Conservation (phyloP, 1,284 basidiomycete species). For the Leccinum fallax region DNA sequence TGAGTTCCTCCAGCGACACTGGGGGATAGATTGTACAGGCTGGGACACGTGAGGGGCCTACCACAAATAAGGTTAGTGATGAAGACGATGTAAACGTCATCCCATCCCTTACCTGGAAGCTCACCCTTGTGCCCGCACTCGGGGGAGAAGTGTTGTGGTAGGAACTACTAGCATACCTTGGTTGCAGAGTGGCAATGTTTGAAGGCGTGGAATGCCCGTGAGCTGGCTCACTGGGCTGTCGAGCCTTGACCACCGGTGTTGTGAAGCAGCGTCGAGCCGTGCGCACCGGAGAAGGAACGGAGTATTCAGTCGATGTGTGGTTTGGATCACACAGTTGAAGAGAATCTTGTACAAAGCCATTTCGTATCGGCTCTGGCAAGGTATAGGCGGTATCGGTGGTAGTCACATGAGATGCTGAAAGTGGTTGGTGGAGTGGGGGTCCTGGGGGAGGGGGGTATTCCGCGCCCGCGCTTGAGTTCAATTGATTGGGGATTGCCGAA, state of each 20-base stretch:
- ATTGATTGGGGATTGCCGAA: not conserved
- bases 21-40: not conserved
- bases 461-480: not conserved
- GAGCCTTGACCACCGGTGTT: not conserved
- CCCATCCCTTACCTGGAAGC: not conserved
- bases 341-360: not conserved
- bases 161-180: not conserved
- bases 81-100: not conserved
- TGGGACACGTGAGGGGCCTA: not conserved
- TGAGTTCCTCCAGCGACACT: too few relatives aligned
- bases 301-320: not conserved
- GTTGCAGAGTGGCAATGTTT: not conserved
- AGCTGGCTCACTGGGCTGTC: not conserved
- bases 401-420: not conserved
- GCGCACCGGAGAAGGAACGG: not conserved
- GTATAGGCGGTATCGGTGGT: not conserved
- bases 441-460: not conserved
- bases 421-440: not conserved
- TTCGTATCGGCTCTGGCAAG: too few relatives aligned
- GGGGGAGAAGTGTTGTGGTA: not conserved
- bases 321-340: not conserved
- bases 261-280: too few relatives aligned
- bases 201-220: not conserved
- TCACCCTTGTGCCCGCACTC: not conserved
- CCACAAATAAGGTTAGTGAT: not conserved